These are phyloP conservation scores for Paracamarosporium sp. DNA, from an alignment of 2,329 filamentous ascomycete genomes.

Conservation along the genomic window DNA sequence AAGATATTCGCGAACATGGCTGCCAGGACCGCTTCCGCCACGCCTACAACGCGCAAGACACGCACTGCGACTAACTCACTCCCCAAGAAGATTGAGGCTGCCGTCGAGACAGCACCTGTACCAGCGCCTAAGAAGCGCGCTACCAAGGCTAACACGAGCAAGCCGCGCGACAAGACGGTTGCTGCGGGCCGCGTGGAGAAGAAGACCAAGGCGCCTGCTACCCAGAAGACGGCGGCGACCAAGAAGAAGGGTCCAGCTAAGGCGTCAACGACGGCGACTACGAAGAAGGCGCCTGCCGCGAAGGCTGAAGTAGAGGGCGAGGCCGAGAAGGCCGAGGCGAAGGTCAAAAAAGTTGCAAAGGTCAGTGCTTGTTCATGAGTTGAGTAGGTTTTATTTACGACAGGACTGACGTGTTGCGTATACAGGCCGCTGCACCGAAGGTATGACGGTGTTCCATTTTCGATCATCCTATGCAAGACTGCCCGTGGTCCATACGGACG, in stretches of 20 bases:
- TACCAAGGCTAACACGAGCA: conserved; percentile 41
- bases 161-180: conserved; percentile 47
- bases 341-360: conserved; percentile 35
- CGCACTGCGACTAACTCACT: conserved; percentile 57
- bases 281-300: conserved; percentile 30
- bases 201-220: conserved; percentile 19
- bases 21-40: conserved; percentile 7
- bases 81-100: conserved; percentile 6
- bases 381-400: not conserved
- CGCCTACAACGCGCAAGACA: conserved; percentile 17
- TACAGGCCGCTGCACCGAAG: conserved; percentile 7
- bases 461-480: not conserved
- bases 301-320: conserved; percentile 34
- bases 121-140: conserved; percentile 48
- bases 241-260: conserved; percentile 29
- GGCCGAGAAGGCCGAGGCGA: conserved; percentile 29
- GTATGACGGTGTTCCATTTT: no score
- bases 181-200: conserved; percentile 35
- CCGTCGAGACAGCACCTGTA: conserved; percentile 53
- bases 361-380: not conserved
- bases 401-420: not conserved
- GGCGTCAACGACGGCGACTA: conserved; percentile 32
- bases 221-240: conserved; percentile 9
- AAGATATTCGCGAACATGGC: conserved; percentile 23
- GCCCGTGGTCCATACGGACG: not conserved